Evolutionary conservation across 169 alveolate genomes (phyloP), one percentile per base, ranked within the genome.

Genomic region (Plasmodium gallinaceum): DNA sequence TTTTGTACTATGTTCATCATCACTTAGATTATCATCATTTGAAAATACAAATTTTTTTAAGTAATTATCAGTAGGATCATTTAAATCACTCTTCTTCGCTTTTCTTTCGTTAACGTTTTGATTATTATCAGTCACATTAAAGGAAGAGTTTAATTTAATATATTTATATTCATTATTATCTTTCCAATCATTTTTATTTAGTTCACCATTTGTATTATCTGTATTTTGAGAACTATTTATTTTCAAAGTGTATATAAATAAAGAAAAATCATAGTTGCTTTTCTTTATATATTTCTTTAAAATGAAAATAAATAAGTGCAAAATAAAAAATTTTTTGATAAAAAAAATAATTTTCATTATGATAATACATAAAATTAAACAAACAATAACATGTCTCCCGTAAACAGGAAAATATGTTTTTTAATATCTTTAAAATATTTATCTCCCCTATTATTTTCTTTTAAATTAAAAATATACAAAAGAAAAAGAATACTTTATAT

Each of bases 161-260:
- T 64, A 20, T 12, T 43, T 48, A 60, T 16, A 32, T 37, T 69
- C 7, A 16, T 57, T 42, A 0, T 20, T 57, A 12, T 42, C 26
- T 39, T 16, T 26, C 54, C 60, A 22, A 26, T 62, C 57, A 45
- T 57, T 24, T 37, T 14, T 16, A 18, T 75, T 46, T 64, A 22
- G 66, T 18, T 76, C 73, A 43, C n/a, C 64, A 64, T 60, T 60
- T 18, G 54, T 62, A 32, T 48, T 14, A 62, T 48, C 24, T 16
- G 7, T 42, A 24, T 65, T 65, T 24, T 76, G 26, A 24, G 48
- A 12, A 64, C 75, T 69, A 18, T 46, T 76, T 64, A 32, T 76
- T 76, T 64, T 76, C 46, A 76, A 58, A 37, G 78, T 62, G 65
- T 64, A 64, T 76, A 76, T 62, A 64, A 76, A 76, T 46, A 76